A percentile compares a stretch with the other conserved stretches of the same genome.
phyloP scores from a whole-genome alignment of 768 basidiomycete genomes.

The Leucogyrophana mollusca region DNA sequence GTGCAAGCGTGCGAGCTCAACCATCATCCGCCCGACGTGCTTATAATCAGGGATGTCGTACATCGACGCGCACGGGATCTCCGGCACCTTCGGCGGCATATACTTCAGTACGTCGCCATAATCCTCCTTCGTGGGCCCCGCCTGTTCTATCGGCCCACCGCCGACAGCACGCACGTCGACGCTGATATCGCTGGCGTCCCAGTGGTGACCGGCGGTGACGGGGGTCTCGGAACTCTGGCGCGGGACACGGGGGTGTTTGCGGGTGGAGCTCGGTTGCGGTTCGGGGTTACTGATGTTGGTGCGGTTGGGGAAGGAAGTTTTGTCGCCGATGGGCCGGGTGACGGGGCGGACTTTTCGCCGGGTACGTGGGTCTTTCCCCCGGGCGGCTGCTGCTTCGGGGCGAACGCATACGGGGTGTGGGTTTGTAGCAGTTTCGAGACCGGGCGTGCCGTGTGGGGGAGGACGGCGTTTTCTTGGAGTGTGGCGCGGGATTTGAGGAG shows the following conservation, averaged over 20 bases:
- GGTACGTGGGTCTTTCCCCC: background rate
- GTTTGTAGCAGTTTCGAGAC: background rate
- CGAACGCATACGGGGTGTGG: background rate
- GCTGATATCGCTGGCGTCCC: conserved; percentile 70
- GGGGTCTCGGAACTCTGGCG: conserved; percentile 67
- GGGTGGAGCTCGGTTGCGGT: conserved; percentile 61
- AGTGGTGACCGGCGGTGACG: conserved; percentile 60
- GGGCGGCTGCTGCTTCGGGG: background rate
- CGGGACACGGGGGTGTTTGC: conserved; percentile 59
- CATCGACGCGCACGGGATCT: conserved; percentile 40
- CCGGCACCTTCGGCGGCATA: conserved; percentile 53
- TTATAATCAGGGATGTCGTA: conserved; percentile 53
- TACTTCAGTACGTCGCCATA: conserved; percentile 54
- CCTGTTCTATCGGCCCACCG: conserved; percentile 17
- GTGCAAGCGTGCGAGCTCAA: too few relatives aligned
- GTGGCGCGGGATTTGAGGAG: conserved; percentile 29
- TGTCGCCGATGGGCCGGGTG: conserved; percentile 59
- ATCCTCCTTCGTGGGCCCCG: conserved; percentile 26
- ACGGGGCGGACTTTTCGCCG: conserved; percentile 19
- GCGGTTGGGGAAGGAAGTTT: conserved; percentile 76
- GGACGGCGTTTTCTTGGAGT: conserved; percentile 51
- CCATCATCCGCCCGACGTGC: too few relatives aligned
- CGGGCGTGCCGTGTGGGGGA: conserved; percentile 19
- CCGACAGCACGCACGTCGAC: conserved; percentile 27
- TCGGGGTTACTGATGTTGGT: conserved; percentile 19